Base-by-base conservation (phyloP, 2,329 filamentous ascomycete species). In the Colletotrichum chrysophilum region DNA sequence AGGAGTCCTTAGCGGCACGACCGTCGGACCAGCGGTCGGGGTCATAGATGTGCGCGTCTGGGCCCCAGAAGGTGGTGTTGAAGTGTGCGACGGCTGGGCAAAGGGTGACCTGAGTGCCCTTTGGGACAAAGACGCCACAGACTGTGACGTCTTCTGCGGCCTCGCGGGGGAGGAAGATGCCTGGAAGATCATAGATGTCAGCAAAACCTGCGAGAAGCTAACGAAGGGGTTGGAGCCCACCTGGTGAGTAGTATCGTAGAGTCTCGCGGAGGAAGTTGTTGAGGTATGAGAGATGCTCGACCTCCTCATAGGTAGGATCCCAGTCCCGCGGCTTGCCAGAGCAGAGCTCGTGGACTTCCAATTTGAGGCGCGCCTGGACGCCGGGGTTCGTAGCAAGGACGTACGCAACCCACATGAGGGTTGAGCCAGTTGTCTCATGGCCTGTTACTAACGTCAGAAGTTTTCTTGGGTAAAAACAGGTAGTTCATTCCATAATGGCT, bases 221-320 rank as follows among this genome's bases (percentile, higher is more conserved):
- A 21, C 10, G 13, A 21, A 52, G n/a, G 10, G n/a, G 16, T 12
- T 12, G 4, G 10, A 14, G 90, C 66, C 2, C 60, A 74, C 77
- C 77, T 30, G 85, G 85, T 5, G 83, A 78, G 70, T 82, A 84
- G 77, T 84, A 82, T 6, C 85, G 82, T 26, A 86, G 70, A 10
- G 85, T 78, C 78, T 87, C 85, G 75, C 79, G 84, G 75, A 82
- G 80, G 8, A 86, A 84, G 55, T 83, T 84, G 76, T 84, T 82
- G 14, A 86, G 76, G 74, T 85, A 86, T 4, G 80, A 91, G 90
- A 74, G 94, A 87, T 80, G 56, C 43, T 76, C 78, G 13, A 86
- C 80, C 67, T 87, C 84, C 16, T 84, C 85, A 71, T 84, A 86
- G 60, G 82, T 80, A 9, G 78, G 77, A 28, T 79, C 30, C 85